A percentile compares a stretch with the other conserved stretches of the same genome.
These are phyloP conservation scores for Solanum ossicruentum DNA, from an alignment of 257 asterid genomes.

Conservation along the genomic window DNA sequence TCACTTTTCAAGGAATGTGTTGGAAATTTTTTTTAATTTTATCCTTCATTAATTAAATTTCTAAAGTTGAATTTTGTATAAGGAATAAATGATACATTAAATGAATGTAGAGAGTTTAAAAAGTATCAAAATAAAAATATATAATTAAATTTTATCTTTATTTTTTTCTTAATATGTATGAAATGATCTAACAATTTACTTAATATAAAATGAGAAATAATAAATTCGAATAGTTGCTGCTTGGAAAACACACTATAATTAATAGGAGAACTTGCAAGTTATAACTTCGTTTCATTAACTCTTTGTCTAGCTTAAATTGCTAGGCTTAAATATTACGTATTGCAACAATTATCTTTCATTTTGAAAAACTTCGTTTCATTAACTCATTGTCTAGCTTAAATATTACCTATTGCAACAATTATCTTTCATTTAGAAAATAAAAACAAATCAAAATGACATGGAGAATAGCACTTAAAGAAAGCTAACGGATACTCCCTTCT, in stretches of 20 bases:
- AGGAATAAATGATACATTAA: too few relatives aligned
- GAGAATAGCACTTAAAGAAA: neutral
- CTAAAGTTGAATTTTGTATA: too few relatives aligned
- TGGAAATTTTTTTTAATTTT: too few relatives aligned
- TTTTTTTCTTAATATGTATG: too few relatives aligned
- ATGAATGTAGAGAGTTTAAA: too few relatives aligned
- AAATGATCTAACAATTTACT: too few relatives aligned
- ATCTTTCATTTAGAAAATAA: neutral
- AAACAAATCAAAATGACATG: neutral
- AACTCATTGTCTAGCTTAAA: neutral
- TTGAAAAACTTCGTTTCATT: neutral
- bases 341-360: neutral
- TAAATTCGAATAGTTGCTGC: neutral
- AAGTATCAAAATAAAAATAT: too few relatives aligned
- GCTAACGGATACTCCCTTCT: neutral
- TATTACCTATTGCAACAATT: neutral
- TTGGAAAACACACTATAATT: neutral
- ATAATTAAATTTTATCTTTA: too few relatives aligned
- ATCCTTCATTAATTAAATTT: too few relatives aligned
- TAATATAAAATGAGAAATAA: too few relatives aligned
- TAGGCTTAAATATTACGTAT: neutral
- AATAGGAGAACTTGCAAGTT: neutral
- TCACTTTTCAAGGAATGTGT: too few relatives aligned
- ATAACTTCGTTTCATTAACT: neutral
- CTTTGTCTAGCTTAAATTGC: neutral